phyloP scores from a whole-genome alignment of 768 basidiomycete species.

The Lyophyllum atratum region DNA sequence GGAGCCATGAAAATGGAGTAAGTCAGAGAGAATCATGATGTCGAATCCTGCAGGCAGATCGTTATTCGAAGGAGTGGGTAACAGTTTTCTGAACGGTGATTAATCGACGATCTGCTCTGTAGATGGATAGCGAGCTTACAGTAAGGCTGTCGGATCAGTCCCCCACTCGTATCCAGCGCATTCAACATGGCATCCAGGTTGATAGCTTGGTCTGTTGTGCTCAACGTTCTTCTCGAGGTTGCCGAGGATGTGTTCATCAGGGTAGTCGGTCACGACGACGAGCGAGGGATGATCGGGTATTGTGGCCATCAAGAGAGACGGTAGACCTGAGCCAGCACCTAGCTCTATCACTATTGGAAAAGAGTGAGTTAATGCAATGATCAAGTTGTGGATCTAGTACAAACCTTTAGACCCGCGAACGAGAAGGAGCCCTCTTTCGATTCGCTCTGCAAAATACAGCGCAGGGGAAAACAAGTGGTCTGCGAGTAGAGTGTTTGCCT shows the following conservation, averaged over 20 bases:
- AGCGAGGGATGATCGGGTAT: constrained; percentile 45
- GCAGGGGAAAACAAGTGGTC: constrained; percentile 76
- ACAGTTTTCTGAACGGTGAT: constrained; percentile 16
- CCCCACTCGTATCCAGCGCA: constrained; percentile 70
- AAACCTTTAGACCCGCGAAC: constrained; percentile 43
- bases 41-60: constrained; percentile 45
- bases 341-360: constrained; percentile 63
- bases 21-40: constrained; percentile 66
- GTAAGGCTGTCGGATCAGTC: constrained; percentile 39
- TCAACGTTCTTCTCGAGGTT: constrained; percentile 59
- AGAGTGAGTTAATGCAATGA: neutral
- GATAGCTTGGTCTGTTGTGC: constrained; percentile 42
- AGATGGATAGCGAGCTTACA: constrained; percentile 39
- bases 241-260: constrained; percentile 58
- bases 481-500: constrained; percentile 73
- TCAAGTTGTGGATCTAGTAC: neutral
- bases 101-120: neutral
- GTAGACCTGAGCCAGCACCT: constrained; percentile 68
- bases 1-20: constrained; percentile 67
- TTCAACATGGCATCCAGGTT: constrained; percentile 40
- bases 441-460: constrained; percentile 63
- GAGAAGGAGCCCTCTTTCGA: constrained; percentile 56
- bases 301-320: constrained; percentile 60
- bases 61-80: constrained; percentile 10
- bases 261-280: constrained; percentile 70